Conservation (phyloP, 2,329 filamentous ascomycete genomes). For the Monilinia polystroma region DNA sequence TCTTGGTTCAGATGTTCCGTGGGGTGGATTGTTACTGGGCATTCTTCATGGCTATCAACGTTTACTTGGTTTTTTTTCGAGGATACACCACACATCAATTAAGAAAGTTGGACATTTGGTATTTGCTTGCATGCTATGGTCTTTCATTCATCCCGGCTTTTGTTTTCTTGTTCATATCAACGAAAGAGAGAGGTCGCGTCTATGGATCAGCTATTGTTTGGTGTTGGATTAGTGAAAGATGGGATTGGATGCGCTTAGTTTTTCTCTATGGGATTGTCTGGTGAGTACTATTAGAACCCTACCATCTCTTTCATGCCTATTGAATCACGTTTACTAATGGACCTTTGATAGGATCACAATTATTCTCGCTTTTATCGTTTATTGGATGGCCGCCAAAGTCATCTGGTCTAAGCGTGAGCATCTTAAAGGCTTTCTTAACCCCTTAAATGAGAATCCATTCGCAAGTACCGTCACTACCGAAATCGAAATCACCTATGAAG, state of each 20-base stretch:
- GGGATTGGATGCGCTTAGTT: constrained; percentile 69
- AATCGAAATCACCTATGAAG: constrained; percentile 51
- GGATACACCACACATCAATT: constrained; percentile 51
- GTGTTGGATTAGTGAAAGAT: constrained; percentile 70
- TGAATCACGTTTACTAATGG: constrained; percentile 27
- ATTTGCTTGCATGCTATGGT: constrained; percentile 53
- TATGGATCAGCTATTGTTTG: constrained; percentile 56
- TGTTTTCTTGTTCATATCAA: constrained; percentile 51
- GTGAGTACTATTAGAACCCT: constrained; percentile 36
- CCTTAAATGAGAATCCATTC: constrained; percentile 48
- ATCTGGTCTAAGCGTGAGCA: constrained; percentile 63
- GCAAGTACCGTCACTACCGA: constrained; percentile 24
- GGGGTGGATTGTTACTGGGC: constrained; percentile 53
- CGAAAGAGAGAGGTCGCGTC: constrained; percentile 30
- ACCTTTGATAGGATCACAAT: constrained; percentile 48
- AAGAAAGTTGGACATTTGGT: constrained; percentile 54
- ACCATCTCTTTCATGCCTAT: constrained; percentile 22
- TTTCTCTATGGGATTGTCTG: constrained; percentile 71
- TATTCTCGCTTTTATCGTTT: constrained; percentile 59
- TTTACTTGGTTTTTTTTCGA: constrained; percentile 57
- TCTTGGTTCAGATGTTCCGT: constrained; percentile 76
- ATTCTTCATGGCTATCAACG: constrained; percentile 59
- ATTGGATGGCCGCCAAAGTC: constrained; percentile 60
- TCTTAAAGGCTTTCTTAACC: constrained; percentile 54
- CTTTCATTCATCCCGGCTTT: constrained; percentile 52